Percentiles rank a stretch among this genome's conserved stretches.
Evolutionary conservation across 495 filamentous ascomycete species (phyloP).

Genomic region (Friedmanniomyces simplex): DNA sequence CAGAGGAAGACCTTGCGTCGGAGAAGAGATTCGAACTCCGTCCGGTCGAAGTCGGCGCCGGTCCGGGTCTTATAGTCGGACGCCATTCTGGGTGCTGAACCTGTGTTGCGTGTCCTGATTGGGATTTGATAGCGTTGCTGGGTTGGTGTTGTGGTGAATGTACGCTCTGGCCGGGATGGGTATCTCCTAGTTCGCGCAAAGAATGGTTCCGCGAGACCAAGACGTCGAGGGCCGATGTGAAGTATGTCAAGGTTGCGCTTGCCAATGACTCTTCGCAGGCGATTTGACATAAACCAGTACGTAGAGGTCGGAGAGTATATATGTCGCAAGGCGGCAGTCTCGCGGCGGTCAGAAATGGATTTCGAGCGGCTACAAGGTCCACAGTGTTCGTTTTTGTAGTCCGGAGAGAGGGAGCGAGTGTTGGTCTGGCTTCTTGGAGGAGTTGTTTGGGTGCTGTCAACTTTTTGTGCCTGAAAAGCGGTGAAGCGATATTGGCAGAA

Average conservation of each 20-base stretch:
- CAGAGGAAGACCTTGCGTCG: constrained; percentile 87
- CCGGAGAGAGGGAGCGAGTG: background rate
- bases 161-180: background rate
- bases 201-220: no score
- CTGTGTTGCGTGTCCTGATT: constrained; percentile 9
- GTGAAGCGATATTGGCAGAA: no score
- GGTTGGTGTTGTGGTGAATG: background rate
- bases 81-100: constrained; percentile 23
- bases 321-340: background rate
- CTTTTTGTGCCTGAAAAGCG: background rate
- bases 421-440: no score
- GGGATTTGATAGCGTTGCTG: constrained; percentile 5
- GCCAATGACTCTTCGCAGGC: constrained; percentile 1
- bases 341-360: no score
- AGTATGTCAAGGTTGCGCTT: background rate
- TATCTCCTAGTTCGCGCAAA: background rate
- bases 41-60: constrained; percentile 77
- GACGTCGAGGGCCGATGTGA: background rate
- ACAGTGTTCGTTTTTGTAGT: background rate
- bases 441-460: no score
- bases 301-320: background rate
- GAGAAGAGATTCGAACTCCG: constrained; percentile 69
- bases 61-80: constrained; percentile 57
- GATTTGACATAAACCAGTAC: background rate
- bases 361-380: no score